Base-by-base conservation (phyloP, 495 filamentous ascomycete species). In the Barbatosphaeria neglecta region DNA sequence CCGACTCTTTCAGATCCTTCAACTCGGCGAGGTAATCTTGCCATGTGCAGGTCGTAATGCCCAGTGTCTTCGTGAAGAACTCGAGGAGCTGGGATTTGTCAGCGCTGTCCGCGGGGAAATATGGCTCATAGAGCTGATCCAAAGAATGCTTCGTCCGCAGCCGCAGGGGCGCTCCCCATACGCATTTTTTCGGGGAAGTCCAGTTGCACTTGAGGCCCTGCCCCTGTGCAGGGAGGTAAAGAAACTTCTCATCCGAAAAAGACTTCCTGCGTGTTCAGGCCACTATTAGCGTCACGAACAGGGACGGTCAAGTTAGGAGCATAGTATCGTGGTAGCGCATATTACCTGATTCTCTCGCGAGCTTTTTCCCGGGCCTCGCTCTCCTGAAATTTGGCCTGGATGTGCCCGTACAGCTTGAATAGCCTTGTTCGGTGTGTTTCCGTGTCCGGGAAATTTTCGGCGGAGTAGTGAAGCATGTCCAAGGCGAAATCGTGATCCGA, bases 61-160 rank as follows among this genome's bases (percentile, higher is more conserved):
- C 38, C 7, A 63, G 22, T 41, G 48, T 55, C 13, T 27, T 22
- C 17, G 38, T 24, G 17, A 65, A 58, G 44, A 67, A 56, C 15
- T 35, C 11, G 3, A 22, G 22, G 35, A 54, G 23, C 43, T 15
- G 16, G 6, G 48, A 10, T 18, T 27, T 27, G 15, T 50, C 48
- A 18, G 40, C 6, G 6, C 23, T 22, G 10, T 33, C 19, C n/a
- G 3, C 37, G 10, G 15, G 6, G 2, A 50, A 50, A 6, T 8
- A 10, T 0, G 28, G 8, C 5, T 19, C 13, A 22, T 57, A 57
- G 20, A 44, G 7, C 9, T 23, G 19, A 6, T 45, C 2, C 3
- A 60, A 16, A 8, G 52, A 23, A 40, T 4, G 13, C 6, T 28
- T 47, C 5, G 37, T 47, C 11, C 2, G 35, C 52, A 57, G 49